Base-by-base conservation (phyloP, 371 early-diverging fungal species). In the Mucor sp. region DNA sequence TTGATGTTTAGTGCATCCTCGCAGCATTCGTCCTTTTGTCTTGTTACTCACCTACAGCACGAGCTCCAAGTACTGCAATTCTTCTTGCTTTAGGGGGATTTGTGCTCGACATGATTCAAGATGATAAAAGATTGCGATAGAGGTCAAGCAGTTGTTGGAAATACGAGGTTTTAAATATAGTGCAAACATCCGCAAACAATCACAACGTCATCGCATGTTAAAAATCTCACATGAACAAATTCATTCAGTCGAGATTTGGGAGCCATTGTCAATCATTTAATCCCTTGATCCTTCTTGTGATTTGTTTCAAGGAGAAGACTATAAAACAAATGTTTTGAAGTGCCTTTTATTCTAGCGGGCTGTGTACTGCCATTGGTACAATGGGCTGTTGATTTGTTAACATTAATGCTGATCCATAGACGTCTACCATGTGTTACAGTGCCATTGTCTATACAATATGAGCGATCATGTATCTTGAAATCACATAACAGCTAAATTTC, bases 1-100 rank as follows among this genome's bases (percentile, higher is more conserved):
- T 19, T 11, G 12, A 23, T 11, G 11, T 25, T 50, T 25, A 50
- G 32, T 56, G 15, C 5, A 30, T 8, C 15, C 14, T n/a, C 8
- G 44, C 23, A 23, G 11, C 4, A 50, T 25, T 50, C 23, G 12
- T 0, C 37, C 37, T 37, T 37, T 30, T 30, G 2, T 37, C 14
- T 14, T 37, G 17, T 1, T 30, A 6, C 48, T 44, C 91, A 83
- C 95, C 95, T 37, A 95, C 95, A 47, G 95, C 92, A 66, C 93
- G 81, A 50, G 91, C 88, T 43, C 97, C 95, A 55, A 95, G 85
- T 3, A 95, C 87, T n/a, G 87, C 91, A 66, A 93, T 90, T 71
- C 88, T 85, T 78, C 90, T 76, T 33, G 81, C 77, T 74, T 83
- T 83, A 41, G 81, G 58, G 66, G 69, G 76, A 68, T 68, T 74